These are phyloP conservation scores for Podaxis rugospora DNA, from an alignment of 768 basidiomycete species.

Conservation along the genomic window DNA sequence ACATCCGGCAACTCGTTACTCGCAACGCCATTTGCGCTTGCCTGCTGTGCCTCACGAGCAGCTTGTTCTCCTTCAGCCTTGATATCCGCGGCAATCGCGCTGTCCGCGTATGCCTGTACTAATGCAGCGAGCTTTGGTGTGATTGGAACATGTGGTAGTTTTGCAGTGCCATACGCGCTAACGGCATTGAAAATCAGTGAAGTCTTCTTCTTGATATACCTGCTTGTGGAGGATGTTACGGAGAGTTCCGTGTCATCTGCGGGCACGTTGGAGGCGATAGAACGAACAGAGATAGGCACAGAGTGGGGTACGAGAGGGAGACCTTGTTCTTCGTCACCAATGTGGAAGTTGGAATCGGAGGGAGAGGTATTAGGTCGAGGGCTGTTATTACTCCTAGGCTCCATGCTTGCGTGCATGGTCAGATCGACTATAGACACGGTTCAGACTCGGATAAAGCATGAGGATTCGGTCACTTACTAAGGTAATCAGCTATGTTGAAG, in stretches of 20 bases:
- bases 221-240: constrained; percentile 37
- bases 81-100: constrained; percentile 61
- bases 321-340: constrained; percentile 71
- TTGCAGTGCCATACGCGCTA: constrained; percentile 24
- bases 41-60: constrained; percentile 20
- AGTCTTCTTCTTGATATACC: constrained; percentile 66
- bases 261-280: constrained; percentile 28
- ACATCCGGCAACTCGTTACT: constrained; percentile 60
- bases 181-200: constrained; percentile 68
- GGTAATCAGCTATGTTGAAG: constrained; percentile 95
- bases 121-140: constrained; percentile 63
- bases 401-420: constrained; percentile 55
- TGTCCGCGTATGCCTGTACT: constrained; percentile 67
- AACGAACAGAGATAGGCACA: constrained; percentile 34
- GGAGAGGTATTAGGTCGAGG: constrained; percentile 32
- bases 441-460: not conserved
- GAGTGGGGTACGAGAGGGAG: constrained; percentile 27
- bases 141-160: constrained; percentile 27
- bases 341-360: constrained; percentile 35
- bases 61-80: constrained; percentile 43
- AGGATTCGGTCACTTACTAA: constrained; percentile 58
- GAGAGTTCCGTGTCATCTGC: constrained; percentile 42
- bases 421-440: constrained; percentile 51
- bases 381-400: constrained; percentile 28
- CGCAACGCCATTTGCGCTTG: constrained; percentile 21